Conservation (phyloP, 257 asterid species). For the Vinca minor region DNA sequence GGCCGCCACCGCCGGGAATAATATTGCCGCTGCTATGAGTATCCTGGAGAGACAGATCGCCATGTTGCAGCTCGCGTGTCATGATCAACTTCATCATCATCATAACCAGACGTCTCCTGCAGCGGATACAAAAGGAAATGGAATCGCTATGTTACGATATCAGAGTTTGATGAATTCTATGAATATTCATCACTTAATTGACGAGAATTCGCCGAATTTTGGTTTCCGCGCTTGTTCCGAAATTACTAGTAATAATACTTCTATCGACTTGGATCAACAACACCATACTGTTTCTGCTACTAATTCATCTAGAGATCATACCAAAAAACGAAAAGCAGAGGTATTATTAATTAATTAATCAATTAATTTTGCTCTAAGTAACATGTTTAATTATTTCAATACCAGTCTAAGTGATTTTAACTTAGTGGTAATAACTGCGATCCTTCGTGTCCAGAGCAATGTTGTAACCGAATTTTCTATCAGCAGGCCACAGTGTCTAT, state of each 20-base stretch:
- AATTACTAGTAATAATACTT: conserved; percentile 4
- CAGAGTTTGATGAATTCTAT: conserved; percentile 7
- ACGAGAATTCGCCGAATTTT: conserved; percentile 12
- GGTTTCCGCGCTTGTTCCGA: conserved; percentile 20
- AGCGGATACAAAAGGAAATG: neutral
- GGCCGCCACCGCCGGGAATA: conserved; percentile 14
- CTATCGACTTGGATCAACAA: conserved; percentile 5
- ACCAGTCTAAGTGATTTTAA: no score
- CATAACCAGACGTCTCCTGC: no score
- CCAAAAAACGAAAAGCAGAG: conserved; percentile 55
- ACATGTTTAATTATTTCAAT: neutral
- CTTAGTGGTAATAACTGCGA: no score
- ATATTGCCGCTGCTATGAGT: conserved; percentile 11
- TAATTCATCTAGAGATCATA: conserved; percentile 13
- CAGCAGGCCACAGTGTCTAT: no score
- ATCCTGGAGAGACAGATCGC: conserved; percentile 48
- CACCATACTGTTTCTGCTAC: conserved; percentile 21
- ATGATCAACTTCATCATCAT: conserved; percentile 17
- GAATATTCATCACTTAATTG: conserved; percentile 5
- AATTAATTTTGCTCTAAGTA: neutral
- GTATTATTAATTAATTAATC: no score
- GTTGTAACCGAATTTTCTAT: no score
- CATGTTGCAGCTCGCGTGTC: conserved; percentile 31
- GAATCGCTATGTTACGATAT: conserved; percentile 11
- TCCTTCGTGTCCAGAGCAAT: no score